A percentile compares a stretch with the other conserved stretches of the same genome.
Conservation (phyloP, 2,329 filamentous ascomycete genomes). For the Monosporascus sp. region DNA sequence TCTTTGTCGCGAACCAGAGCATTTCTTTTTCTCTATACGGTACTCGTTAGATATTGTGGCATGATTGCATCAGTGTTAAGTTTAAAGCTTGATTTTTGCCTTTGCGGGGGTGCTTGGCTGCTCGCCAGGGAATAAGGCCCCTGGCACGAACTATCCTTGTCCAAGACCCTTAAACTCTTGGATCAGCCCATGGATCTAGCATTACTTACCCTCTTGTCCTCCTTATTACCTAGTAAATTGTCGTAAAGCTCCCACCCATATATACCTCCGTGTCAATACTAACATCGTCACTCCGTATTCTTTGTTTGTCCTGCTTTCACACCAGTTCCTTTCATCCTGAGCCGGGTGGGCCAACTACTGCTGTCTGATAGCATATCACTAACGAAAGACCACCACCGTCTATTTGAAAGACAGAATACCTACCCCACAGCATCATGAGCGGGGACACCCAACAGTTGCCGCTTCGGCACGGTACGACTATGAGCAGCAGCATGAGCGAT, state of each 20-base stretch:
- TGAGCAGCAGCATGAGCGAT: conserved; percentile 43
- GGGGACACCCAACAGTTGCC: conserved; percentile 31
- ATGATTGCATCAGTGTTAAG: neutral
- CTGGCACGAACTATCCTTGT: neutral
- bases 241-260: too few relatives aligned
- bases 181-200: too few relatives aligned
- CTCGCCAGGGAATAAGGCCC: too few relatives aligned
- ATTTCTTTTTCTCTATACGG: neutral
- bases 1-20: neutral
- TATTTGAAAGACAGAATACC: neutral
- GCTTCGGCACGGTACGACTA: conserved; percentile 40
- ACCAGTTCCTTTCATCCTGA: too few relatives aligned
- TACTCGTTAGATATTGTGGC: neutral
- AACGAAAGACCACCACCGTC: too few relatives aligned
- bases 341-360: too few relatives aligned
- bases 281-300: too few relatives aligned
- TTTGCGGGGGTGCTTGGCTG: neutral
- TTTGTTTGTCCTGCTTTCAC: too few relatives aligned
- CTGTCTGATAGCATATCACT: too few relatives aligned
- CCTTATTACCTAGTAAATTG: too few relatives aligned
- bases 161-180: neutral
- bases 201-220: too few relatives aligned
- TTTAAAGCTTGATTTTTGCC: neutral
- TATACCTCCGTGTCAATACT: too few relatives aligned
- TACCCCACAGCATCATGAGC: conserved; percentile 19